phyloP scores from a whole-genome alignment of 169 alveolate species.

The Neospora caninum region DNA sequence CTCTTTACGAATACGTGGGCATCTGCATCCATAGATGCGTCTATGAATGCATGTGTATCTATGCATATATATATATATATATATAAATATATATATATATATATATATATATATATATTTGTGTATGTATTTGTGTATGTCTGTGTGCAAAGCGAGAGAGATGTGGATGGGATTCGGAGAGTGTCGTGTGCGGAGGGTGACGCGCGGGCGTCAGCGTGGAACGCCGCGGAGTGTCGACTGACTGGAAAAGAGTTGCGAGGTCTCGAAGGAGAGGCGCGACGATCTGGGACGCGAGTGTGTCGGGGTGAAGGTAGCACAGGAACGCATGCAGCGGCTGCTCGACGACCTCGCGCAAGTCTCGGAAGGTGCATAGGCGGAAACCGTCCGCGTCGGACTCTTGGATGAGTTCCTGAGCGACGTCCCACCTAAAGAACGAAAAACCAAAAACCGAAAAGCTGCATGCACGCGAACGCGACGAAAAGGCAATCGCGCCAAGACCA shows the following conservation, averaged over 20 bases:
- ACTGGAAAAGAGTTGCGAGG: neutral
- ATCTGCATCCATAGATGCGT: too few relatives aligned
- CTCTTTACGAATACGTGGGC: too few relatives aligned
- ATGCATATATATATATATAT: neutral
- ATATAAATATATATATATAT: too few relatives aligned
- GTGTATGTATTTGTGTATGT: too few relatives aligned
- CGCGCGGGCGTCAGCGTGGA: neutral
- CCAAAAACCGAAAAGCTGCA: neutral
- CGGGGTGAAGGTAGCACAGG: constrained; percentile 8
- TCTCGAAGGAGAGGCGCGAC: constrained; percentile 24
- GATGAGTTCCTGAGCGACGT: neutral
- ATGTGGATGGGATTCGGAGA: neutral
- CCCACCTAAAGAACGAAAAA: neutral
- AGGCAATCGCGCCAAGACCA: neutral
- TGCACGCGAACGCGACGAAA: neutral
- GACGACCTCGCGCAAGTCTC: neutral
- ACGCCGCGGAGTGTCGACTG: neutral
- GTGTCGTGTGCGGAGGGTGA: neutral
- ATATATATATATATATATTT: too few relatives aligned
- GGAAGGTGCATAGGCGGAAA: neutral
- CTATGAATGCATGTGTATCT: too few relatives aligned
- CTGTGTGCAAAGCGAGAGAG: too few relatives aligned
- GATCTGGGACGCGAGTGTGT: neutral
- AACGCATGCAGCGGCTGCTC: constrained; percentile 36
- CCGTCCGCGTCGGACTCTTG: neutral